phyloP scores from a whole-genome alignment of 768 basidiomycete species.

The Fibroporia radiculosa region DNA sequence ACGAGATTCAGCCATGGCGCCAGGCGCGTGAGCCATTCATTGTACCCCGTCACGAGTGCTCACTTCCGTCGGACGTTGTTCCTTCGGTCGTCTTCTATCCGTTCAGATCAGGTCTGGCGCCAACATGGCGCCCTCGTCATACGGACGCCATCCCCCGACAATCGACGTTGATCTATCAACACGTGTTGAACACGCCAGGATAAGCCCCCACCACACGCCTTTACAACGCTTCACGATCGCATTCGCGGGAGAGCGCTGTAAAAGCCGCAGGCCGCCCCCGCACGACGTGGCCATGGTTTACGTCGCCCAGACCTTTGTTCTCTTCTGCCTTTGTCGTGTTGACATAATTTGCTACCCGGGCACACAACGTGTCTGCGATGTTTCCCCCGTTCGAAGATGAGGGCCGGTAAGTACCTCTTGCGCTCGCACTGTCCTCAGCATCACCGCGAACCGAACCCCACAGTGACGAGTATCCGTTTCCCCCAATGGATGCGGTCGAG shows the following conservation, averaged over 20 bases:
- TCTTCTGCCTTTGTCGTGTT: not conserved
- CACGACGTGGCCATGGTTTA: not conserved
- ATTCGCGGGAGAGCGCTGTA: not conserved
- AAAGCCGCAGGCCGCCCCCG: not conserved
- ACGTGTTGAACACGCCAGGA: not conserved
- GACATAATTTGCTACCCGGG: not conserved
- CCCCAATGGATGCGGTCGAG: not conserved
- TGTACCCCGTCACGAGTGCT: not conserved
- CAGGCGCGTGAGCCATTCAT: not conserved
- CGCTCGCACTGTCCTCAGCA: not conserved
- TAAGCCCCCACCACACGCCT: not conserved
- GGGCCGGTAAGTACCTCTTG: not conserved
- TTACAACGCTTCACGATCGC: not conserved
- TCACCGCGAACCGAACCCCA: not conserved
- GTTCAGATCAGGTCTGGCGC: too few relatives aligned
- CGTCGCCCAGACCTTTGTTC: not conserved
- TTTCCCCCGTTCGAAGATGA: not conserved
- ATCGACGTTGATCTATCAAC: not conserved
- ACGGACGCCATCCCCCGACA: not conserved
- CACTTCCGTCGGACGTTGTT: not conserved
- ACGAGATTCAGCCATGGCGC: not conserved
- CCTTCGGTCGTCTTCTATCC: not conserved
- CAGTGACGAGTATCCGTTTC: conserved; percentile 1
- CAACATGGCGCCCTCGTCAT: not conserved
- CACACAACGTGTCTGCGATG: not conserved